A percentile compares a stretch with the other conserved stretches of the same genome.
Conservation (phyloP, 2,329 filamentous ascomycete genomes). For the Ascochyta lentis region DNA sequence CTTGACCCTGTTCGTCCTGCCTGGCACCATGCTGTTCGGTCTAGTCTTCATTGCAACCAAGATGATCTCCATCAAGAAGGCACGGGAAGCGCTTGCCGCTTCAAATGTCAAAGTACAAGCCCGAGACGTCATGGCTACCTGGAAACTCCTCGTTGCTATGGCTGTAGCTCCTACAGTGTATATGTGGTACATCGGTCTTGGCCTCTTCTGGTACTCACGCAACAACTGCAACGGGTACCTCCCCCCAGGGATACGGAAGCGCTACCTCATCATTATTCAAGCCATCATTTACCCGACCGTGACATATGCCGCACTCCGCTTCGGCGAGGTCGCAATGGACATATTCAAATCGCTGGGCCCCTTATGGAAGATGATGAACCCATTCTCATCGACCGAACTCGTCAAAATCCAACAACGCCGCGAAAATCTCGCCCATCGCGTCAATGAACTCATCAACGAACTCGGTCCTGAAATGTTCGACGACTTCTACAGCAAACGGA, state of each 20-base stretch:
- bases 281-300: conserved; percentile 84
- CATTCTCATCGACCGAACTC: conserved; percentile 82
- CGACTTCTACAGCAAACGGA: conserved; percentile 66
- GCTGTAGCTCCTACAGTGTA: conserved; percentile 47
- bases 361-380: conserved; percentile 82
- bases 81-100: conserved; percentile 48
- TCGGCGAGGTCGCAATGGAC: conserved; percentile 98
- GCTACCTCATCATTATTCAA: conserved; percentile 66
- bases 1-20: conserved; percentile 80
- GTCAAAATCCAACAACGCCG: conserved; percentile 76
- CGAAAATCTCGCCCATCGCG: conserved; percentile 76
- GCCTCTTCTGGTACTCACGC: conserved; percentile 42
- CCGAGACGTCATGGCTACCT: conserved; percentile 50
- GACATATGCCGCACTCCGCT: conserved; percentile 90
- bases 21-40: conserved; percentile 84
- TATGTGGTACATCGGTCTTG: conserved; percentile 39
- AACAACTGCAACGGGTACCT: conserved; percentile 85
- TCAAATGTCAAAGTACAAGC: conserved; percentile 52
- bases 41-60: conserved; percentile 49
- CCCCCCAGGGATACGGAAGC: conserved; percentile 78
- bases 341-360: conserved; percentile 94
- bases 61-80: conserved; percentile 47
- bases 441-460: conserved; percentile 92
- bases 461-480: conserved; percentile 95
- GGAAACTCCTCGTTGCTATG: conserved; percentile 52